These are phyloP conservation scores for Aspergillus alliaceus DNA, from an alignment of 2,329 filamentous ascomycete genomes.

Conservation along the genomic window DNA sequence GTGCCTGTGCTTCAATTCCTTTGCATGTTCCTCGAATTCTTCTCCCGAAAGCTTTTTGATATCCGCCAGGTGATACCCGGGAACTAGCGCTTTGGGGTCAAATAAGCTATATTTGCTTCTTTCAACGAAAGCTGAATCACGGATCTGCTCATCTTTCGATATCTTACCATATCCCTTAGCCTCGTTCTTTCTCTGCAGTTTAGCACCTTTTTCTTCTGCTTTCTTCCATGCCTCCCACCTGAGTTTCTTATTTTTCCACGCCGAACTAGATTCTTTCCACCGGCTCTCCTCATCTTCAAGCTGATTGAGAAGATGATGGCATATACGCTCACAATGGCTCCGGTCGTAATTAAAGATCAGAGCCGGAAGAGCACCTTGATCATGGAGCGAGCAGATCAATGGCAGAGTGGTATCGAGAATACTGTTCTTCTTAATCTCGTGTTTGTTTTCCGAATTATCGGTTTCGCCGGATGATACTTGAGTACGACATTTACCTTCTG, in stretches of 20 bases:
- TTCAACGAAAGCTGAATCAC: constrained; percentile 58
- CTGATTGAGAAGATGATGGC: constrained; percentile 51
- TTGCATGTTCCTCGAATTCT: not conserved
- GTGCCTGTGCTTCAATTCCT: constrained; percentile 51
- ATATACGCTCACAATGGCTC: constrained; percentile 61
- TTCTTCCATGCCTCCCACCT: constrained; percentile 56
- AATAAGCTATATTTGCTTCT: constrained; percentile 63
- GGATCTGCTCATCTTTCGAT: constrained; percentile 55
- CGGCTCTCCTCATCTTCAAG: constrained; percentile 55
- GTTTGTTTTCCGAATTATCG: not conserved
- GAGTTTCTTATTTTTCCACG: constrained; percentile 62
- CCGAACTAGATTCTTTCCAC: constrained; percentile 43
- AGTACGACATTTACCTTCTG: not conserved
- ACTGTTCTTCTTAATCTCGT: constrained; percentile 25
- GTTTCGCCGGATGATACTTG: not conserved
- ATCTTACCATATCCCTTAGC: constrained; percentile 36
- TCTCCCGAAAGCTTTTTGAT: constrained; percentile 55
- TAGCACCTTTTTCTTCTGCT: constrained; percentile 21
- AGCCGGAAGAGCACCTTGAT: constrained; percentile 66
- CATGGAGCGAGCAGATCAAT: constrained; percentile 49
- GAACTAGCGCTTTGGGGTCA: constrained; percentile 62
- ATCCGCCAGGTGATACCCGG: constrained; percentile 56
- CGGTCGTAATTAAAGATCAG: constrained; percentile 79
- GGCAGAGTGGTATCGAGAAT: constrained; percentile 53
- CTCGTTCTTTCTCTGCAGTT: not conserved